Evolutionary conservation across 139 green algal genomes (phyloP).

Genomic region (Limnomonas spitsbergensis): DNA sequence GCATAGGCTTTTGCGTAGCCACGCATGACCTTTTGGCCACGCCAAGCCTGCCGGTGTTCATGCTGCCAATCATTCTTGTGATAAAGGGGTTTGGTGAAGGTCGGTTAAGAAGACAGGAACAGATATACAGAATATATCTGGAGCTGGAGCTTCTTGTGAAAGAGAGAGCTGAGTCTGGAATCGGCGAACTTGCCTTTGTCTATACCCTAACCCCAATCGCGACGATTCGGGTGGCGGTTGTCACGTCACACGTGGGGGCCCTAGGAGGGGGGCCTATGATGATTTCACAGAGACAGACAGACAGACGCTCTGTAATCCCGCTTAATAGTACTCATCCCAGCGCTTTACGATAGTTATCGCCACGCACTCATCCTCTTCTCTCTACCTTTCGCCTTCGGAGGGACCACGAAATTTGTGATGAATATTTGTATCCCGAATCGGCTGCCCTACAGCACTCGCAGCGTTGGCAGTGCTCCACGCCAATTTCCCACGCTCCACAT

Average conservation of each 20-base stretch:
- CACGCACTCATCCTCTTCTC: not conserved
- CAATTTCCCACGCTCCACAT: too few relatives aligned
- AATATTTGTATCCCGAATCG: too few relatives aligned
- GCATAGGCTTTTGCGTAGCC: too few relatives aligned
- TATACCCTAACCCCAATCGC: too few relatives aligned
- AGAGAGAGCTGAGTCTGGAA: not conserved
- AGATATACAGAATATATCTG: not conserved
- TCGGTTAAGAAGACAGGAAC: not conserved
- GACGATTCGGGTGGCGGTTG: not conserved
- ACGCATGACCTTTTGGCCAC: too few relatives aligned
- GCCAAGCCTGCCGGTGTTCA: not conserved
- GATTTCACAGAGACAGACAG: not conserved
- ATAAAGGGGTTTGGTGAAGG: not conserved
- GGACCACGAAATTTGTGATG: too few relatives aligned
- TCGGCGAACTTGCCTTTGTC: too few relatives aligned
- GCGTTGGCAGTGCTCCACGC: too few relatives aligned
- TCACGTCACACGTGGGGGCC: not conserved
- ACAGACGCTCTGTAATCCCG: not conserved
- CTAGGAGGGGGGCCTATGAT: too few relatives aligned
- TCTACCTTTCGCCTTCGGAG: too few relatives aligned
- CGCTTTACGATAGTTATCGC: not conserved
- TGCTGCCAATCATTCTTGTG: not conserved
- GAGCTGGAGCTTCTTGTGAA: not conserved
- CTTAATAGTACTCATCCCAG: not conserved
- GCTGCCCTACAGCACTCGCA: too few relatives aligned